Base-by-base conservation (phyloP, 176 grass and related monocot genomes). In the Avena eriantha region DNA sequence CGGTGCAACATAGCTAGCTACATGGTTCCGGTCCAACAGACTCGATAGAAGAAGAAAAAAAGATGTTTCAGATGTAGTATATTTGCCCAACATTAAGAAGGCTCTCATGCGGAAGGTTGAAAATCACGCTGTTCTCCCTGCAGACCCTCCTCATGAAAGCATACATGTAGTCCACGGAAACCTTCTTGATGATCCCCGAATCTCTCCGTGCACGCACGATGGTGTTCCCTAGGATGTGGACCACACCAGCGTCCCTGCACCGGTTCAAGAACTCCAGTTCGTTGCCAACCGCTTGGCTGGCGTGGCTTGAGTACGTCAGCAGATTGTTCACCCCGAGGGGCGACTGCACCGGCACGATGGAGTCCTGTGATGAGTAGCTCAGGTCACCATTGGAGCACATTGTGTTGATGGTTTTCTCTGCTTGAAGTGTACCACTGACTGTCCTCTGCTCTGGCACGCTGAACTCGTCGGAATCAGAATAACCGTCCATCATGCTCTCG, bases 191-290 rank as follows among this genome's bases (percentile, higher is more conserved):
- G 54, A 94, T 69, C 35, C 90, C 88, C 2, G 97, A 89, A 80
- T 96, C 90, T 64, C 97, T 78, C 61, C 89, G 88, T 29, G 97
- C 90, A 1, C 89, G 88, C 80, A 98, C 92, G 29, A 98, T 83
- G 11, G 97, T 98, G 84, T 98, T 98, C 87, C 97, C 97, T 3
- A 98, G 92, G 33, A 98, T 98, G 89, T 98, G 97, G 43, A 98
- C 97, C 10, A 98, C 94, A 23, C 94, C 97, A 11, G 97, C 88
- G 61, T 99, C 94, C 87, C 74, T 96, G 74, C 97, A 99, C 57
- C 80, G 77, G 88, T 99, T 94, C 87, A 99, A 76, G 87, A 93
- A 99, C 49, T 94, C 97, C 60, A 99, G 47, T 74, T 99, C 97
- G 13, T 97, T 91, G 41, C 92, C 77, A 9, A 87, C 80, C 3